Base-by-base conservation (phyloP, 2,329 filamentous ascomycete genomes). In the Trichoderma sp. region DNA sequence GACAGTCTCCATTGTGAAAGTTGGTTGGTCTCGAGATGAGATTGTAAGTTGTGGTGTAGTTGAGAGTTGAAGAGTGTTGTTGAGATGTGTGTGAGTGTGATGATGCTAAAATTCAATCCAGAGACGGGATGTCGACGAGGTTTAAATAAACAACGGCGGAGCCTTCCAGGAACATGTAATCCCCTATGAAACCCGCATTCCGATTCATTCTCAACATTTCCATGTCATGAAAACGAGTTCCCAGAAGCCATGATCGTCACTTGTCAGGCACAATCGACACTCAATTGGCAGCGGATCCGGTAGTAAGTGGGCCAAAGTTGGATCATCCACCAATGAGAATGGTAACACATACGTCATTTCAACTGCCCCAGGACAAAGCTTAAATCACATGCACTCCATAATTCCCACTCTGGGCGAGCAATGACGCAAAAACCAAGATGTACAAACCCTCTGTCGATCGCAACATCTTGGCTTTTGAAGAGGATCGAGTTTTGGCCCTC, bases 1-100 rank as follows among this genome's bases (percentile, higher is more conserved):
- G 76, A 83, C 74, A 76, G 84, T 80, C 75, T 88, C 86, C 86
- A 88, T 88, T 82, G 75, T 82, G 79, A 78, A 73, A 59, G 7
- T 30, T 75, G 73, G 71, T 57, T 74, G 74, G 72, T 55, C 73
- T 17, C 26, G 30, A 39, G 13, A 28, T 53, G 39, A 65, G 59
- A 55, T 71, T 68, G 71, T 68, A 76, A 73, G 73, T 74, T 75
- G 74, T 71, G 68, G 3, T 58, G 17, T 28, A 43, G 36, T 62
- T 70, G 23, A 28, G 57, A 62, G 55, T 43, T 64, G 47, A 47
- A 4, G 2, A 50, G 66, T 58, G 47, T 61, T n/a, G 7, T 23
- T 66, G 65, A 61, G 28, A 32, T 23, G 15, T 65, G 57, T 20
- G 30, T 23, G 13, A 32, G 53, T 68, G 58, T 70, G 67, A 28